These are phyloP conservation scores for Phytophthora sansomeana DNA, from an alignment of 352 stramenopile genomes.

Conservation along the genomic window DNA sequence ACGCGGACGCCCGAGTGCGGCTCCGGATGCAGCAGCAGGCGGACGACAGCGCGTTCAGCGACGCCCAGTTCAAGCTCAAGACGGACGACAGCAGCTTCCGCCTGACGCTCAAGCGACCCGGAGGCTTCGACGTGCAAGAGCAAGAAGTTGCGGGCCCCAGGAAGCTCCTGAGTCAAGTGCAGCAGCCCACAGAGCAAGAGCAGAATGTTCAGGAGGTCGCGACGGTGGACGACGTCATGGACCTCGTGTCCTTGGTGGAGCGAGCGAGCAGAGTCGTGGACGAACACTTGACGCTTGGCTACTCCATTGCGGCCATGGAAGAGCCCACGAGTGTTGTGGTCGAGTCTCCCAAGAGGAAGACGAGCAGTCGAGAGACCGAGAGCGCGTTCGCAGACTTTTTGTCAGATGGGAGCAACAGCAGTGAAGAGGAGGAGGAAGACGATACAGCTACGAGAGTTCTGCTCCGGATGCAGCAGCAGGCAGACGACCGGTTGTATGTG, in stretches of 20 bases:
- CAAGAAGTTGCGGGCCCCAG: not conserved
- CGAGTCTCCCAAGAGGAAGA: constrained; percentile 6
- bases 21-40: constrained; percentile 57
- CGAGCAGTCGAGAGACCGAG: constrained; percentile 8
- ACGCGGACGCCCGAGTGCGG: constrained; percentile 33
- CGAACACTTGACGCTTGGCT: not conserved
- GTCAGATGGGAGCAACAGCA: constrained; percentile 41
- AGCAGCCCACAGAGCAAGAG: not conserved
- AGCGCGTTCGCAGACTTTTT: constrained; percentile 51
- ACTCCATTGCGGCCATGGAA: not conserved
- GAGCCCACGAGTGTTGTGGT: not conserved
- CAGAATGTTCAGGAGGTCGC: not conserved
- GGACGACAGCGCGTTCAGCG: constrained; percentile 53
- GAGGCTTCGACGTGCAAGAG: not conserved
- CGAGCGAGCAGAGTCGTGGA: constrained; percentile 5
- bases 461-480: constrained; percentile 59
- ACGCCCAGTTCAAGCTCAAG: constrained; percentile 36
- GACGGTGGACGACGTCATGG: constrained; percentile 18
- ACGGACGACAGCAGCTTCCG: constrained; percentile 11
- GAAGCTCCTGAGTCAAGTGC: constrained; percentile 1
- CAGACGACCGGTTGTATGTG: constrained; percentile 56
- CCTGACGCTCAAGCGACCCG: constrained; percentile 1
- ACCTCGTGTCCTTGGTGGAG: constrained; percentile 12
- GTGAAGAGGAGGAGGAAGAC: constrained; percentile 41
- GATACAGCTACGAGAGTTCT: constrained; percentile 35